Conservation (phyloP, 1,284 basidiomycete genomes). For the Trichosporon faecale region DNA sequence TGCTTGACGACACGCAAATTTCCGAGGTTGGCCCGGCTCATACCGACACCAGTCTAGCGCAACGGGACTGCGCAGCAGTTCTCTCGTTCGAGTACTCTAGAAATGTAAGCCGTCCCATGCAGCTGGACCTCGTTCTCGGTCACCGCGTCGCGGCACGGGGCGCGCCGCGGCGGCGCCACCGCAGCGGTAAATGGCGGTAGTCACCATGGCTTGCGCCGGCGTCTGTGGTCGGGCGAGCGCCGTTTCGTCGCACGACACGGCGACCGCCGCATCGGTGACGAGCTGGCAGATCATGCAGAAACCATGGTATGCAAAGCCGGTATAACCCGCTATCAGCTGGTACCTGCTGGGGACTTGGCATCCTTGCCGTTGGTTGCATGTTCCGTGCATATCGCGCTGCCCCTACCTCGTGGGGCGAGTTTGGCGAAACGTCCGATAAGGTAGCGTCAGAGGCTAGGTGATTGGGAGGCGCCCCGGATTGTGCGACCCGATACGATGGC, state of each 20-base stretch:
- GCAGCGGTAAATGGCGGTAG: not conserved
- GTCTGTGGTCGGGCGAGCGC: not conserved
- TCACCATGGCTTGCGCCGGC: not conserved
- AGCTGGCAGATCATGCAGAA: not conserved
- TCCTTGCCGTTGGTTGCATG: not conserved
- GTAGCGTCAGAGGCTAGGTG: too few species aligned
- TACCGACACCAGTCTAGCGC: not conserved
- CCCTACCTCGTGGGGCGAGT: not conserved
- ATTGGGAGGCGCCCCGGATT: not conserved
- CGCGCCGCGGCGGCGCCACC: not conserved
- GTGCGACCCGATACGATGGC: not conserved
- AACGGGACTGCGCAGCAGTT: not conserved
- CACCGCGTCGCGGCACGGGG: not conserved
- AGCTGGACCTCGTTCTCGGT: not conserved
- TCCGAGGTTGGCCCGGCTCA: not conserved
- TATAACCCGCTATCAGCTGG: not conserved
- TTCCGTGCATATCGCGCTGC: too few species aligned
- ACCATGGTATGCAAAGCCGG: too few species aligned
- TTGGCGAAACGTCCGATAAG: not conserved
- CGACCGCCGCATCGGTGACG: not conserved
- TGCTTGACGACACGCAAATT: not conserved
- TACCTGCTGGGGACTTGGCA: not conserved
- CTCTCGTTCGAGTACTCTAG: not conserved
- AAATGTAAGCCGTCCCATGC: not conserved
- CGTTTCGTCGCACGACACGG: not conserved